Evolutionary conservation across 2,329 filamentous ascomycete genomes (phyloP).

Genomic region (Nigrospora sphaerica): DNA sequence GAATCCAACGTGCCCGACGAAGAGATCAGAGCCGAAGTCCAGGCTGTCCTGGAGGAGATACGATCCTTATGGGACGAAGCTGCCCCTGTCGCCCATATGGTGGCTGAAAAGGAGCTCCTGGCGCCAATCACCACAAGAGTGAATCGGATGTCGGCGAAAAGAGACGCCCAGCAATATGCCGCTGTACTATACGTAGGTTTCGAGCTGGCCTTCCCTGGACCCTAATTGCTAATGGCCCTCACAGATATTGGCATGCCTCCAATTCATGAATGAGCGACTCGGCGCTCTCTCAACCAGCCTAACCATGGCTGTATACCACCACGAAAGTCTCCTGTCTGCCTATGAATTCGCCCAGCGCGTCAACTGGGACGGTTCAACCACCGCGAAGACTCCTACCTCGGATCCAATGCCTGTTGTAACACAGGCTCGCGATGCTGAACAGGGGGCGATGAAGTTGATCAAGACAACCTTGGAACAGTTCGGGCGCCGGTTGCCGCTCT

Average conservation of each 20-base stretch:
- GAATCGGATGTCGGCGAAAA: constrained; percentile 3
- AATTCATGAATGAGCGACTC: constrained; percentile 17
- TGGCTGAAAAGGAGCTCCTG: constrained; percentile 21
- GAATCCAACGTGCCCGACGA: background rate
- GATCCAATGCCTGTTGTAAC: background rate
- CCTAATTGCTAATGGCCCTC: background rate
- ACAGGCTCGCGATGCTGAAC: background rate
- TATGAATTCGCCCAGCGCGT: background rate
- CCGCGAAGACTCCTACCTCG: no score
- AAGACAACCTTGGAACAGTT: constrained; percentile 12
- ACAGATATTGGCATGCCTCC: constrained; percentile 15
- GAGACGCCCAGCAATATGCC: constrained; percentile 6
- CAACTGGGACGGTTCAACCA: no score
- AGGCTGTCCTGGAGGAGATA: constrained; percentile 18
- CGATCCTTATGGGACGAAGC: constrained; percentile 25
- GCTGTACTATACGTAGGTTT: background rate
- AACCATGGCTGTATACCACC: constrained; percentile 12
- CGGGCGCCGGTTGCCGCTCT: constrained; percentile 2
- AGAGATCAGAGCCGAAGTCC: constrained; percentile 12
- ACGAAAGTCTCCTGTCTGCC: constrained; percentile 12
- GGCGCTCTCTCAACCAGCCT: constrained; percentile 10
- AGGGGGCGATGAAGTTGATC: constrained; percentile 1
- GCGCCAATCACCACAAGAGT: constrained; percentile 12
- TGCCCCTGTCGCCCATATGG: constrained; percentile 25
- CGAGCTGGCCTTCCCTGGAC: background rate